These are phyloP conservation scores for Pseudogymnoascus verrucosus DNA, from an alignment of 2,329 filamentous ascomycete species.

Conservation along the genomic window DNA sequence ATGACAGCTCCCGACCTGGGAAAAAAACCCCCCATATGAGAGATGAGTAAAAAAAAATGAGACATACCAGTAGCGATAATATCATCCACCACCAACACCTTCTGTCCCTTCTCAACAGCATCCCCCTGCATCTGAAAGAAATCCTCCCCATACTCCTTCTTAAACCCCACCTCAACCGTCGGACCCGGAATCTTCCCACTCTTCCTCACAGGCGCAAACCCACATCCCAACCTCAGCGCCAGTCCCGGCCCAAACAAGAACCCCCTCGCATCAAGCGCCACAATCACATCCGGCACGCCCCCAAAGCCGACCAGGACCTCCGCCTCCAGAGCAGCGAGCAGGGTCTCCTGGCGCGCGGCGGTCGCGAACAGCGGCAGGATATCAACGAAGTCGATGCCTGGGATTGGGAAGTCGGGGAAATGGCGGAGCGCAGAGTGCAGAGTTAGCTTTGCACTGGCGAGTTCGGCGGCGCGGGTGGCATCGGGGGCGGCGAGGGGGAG, in stretches of 20 bases:
- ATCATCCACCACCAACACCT: constrained; percentile 89
- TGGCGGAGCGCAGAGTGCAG: constrained; percentile 69
- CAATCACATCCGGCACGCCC: constrained; percentile 70
- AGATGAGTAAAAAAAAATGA: not conserved
- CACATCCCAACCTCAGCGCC: constrained; percentile 71
- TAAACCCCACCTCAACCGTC: constrained; percentile 74
- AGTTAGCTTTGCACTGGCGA: constrained; percentile 51
- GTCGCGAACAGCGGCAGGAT: constrained; percentile 94
- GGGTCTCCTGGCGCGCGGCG: constrained; percentile 61
- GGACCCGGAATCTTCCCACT: constrained; percentile 90
- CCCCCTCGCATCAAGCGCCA: constrained; percentile 87
- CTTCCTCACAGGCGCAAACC: constrained; percentile 92
- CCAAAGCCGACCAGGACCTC: constrained; percentile 61
- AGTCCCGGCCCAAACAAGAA: constrained; percentile 92
- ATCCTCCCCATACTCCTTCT: constrained; percentile 95
- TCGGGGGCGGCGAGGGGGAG: constrained; percentile 25
- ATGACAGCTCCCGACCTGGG: not conserved
- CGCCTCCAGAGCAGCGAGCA: constrained; percentile 79
- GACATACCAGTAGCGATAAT: constrained; percentile 91
- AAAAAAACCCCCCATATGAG: too few relatives aligned
- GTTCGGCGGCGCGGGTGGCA: constrained; percentile 25
- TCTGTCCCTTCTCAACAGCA: constrained; percentile 76
- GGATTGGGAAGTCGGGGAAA: constrained; percentile 85
- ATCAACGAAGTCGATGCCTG: constrained; percentile 93
- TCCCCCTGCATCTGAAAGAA: constrained; percentile 93